Evolutionary conservation across 768 basidiomycete species (phyloP).

Genomic region (Leucosporidium yakuticum): DNA sequence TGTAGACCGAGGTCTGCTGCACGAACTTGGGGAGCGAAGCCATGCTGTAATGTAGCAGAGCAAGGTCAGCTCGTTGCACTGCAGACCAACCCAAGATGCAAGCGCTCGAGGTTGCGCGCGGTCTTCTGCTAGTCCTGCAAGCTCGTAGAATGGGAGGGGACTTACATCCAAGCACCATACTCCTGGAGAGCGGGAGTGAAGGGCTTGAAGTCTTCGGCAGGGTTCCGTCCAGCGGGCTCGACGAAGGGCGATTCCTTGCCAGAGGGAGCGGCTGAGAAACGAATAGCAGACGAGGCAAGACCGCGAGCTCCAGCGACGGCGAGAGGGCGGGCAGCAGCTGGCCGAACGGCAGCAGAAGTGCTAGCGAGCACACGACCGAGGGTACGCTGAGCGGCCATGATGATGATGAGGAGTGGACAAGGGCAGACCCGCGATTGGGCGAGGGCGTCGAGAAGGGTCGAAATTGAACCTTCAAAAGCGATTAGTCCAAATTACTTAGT

Average conservation of each 20-base stretch:
- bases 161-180: slow-evolving; percentile 59
- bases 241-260: slow-evolving; percentile 61
- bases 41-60: slow-evolving; percentile 55
- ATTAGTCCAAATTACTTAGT: too few species aligned
- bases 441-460: slow-evolving; percentile 10
- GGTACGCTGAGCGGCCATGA: neutral
- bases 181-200: slow-evolving; percentile 74
- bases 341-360: slow-evolving; percentile 3
- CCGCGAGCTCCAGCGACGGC: neutral
- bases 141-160: too few species aligned
- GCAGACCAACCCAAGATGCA: too few species aligned
- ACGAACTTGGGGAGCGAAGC: slow-evolving; percentile 94
- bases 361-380: slow-evolving; percentile 1
- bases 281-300: neutral
- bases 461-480: neutral
- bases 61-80: too few species aligned
- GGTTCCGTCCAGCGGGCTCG: slow-evolving; percentile 85
- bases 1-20: slow-evolving; percentile 94
- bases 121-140: too few species aligned
- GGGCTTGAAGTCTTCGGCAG: slow-evolving; percentile 63
- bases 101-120: too few species aligned
- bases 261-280: slow-evolving; percentile 6
- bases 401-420: neutral
- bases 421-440: slow-evolving; percentile 14
- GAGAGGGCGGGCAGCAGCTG: neutral